phyloP scores from a whole-genome alignment of 2,329 filamentous ascomycete species.

The Aureobasidium sp. region DNA sequence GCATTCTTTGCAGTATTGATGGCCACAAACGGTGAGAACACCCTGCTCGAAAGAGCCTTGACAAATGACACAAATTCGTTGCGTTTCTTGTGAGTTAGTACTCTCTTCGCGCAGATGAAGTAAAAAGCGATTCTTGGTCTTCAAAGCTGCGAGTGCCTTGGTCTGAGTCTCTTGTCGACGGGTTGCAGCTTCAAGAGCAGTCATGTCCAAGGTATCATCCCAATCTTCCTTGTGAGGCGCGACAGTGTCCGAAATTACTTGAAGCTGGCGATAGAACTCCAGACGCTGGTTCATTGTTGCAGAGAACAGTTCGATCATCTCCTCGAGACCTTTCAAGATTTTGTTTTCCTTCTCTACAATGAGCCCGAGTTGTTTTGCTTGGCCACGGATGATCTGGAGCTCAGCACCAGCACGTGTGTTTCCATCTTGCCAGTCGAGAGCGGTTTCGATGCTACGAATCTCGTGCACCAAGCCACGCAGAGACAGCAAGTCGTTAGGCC shows the following conservation, averaged over 20 bases:
- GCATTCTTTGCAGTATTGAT: conserved; percentile 78
- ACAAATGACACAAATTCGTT: conserved; percentile 77
- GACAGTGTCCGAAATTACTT: conserved; percentile 83
- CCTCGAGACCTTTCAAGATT: conserved; percentile 45
- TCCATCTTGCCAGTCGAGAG: conserved; percentile 51
- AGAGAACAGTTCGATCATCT: conserved; percentile 69
- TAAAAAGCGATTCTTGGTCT: conserved; percentile 70
- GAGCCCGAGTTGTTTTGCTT: conserved; percentile 52
- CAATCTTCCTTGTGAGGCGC: conserved; percentile 60
- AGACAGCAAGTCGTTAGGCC: conserved; percentile 52
- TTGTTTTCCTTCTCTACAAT: conserved; percentile 47
- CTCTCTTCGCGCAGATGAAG: conserved; percentile 54
- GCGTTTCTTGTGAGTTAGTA: conserved; percentile 50
- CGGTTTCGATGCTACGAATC: conserved; percentile 54
- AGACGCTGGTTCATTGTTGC: conserved; percentile 75
- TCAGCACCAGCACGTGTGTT: conserved; percentile 55
- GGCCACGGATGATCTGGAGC: conserved; percentile 52
- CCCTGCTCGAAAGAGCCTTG: conserved; percentile 68
- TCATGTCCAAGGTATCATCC: conserved; percentile 47
- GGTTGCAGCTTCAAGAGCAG: conserved; percentile 35
- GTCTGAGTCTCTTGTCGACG: conserved; percentile 45
- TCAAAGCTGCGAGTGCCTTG: conserved; percentile 52
- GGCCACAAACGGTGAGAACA: conserved; percentile 77
- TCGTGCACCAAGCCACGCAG: conserved; percentile 63
- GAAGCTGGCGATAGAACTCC: conserved; percentile 85